Base-by-base conservation (phyloP, 768 basidiomycete species). In the Tricholoma flavovirens region DNA sequence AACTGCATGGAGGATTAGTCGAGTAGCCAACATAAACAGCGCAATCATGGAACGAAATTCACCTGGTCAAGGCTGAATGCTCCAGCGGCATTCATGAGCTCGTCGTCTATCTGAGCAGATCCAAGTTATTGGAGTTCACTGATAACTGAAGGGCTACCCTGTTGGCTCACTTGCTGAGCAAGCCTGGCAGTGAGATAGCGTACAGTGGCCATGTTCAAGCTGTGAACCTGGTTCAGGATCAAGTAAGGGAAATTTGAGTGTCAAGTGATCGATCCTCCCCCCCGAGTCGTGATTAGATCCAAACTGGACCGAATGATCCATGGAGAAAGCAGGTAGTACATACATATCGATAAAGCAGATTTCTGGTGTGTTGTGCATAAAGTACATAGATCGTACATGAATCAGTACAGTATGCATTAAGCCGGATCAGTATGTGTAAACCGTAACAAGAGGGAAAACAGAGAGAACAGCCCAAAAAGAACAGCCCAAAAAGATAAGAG, bases 31-130 rank as follows among this genome's bases (percentile, higher is more conserved):
- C 32, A 22, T 38, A 26, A 42, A 43, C 38, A 49, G 15, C 14
- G 19, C 32, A 14, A 9, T 3, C 5, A 11, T 24, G 19, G 22
- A 21, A 1, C 9, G 8, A 45, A 15, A 32, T 53, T 54, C 56
- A 87, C 93, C 80, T 96, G 96, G 64, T 98, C 95, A 42, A 98
- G 73, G 67, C 92, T 95, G 77, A 96, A 98, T 4, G 93, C 93
- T 1, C 94, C 94, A n/a, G 77, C 74, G 2, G 80, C 58, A 60
- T 79, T 84, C 96, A 98, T 98, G 49, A 98, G 83, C 66, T 97
- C 91, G 64, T 91, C 88, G 64, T 98, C 96, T 52, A 98, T 95
- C 90, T 94, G 62, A 10, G 50, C 22, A 30, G 17, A 40, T 51
- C 53, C 33, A 29, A 24, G 29, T 26, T n/a, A 50, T 9, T 54